Base-by-base conservation (phyloP, 2,329 filamentous ascomycete species). In the Pseudogymnoascus sp. region DNA sequence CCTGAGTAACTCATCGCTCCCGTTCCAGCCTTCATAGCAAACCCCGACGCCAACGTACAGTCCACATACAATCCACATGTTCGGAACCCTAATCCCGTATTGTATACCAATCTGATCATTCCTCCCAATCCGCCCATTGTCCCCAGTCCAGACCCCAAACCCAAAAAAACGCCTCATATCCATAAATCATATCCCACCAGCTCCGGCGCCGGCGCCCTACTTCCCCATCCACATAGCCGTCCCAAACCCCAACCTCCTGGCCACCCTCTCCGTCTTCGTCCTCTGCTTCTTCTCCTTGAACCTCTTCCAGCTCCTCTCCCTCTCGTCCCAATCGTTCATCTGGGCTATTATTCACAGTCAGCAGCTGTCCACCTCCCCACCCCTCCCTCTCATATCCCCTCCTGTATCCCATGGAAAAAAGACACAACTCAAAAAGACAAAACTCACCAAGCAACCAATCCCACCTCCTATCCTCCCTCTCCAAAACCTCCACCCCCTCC, bases 391-490 rank as follows among this genome's bases (percentile, higher is more conserved):
- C n/a, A n/a, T n/a, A n/a, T n/a, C n/a, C n/a, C n/a, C n/a, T n/a
- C n/a, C n/a, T n/a, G n/a, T n/a, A n/a, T n/a, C n/a, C n/a, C n/a
- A n/a, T n/a, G n/a, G n/a, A n/a, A n/a, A n/a, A n/a, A n/a, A n/a
- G n/a, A n/a, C n/a, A n/a, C n/a, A n/a, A n/a, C n/a, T n/a, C n/a
- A n/a, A n/a, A n/a, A n/a, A n/a, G n/a, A n/a, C n/a, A n/a, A n/a
- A 67, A 77, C 81, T 74, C 72, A 84, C 84, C 77, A 14, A 86
- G 72, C 66, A 86, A 81, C 77, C 79, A 83, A 71, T 86, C 84
- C 84, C 84, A 86, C 59, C 82, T 77, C 65, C 77, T 76, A 67
- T 86, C 82, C 74, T 87, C 84, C 34, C 78, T 76, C 47, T 81
- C 73, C 63, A 88, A 74, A 45, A 84, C 82, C 26, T 82, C 61